These are phyloP conservation scores for Eucalyptus lansdowneana DNA, from an alignment of 345 rosid species.

Conservation along the genomic window DNA sequence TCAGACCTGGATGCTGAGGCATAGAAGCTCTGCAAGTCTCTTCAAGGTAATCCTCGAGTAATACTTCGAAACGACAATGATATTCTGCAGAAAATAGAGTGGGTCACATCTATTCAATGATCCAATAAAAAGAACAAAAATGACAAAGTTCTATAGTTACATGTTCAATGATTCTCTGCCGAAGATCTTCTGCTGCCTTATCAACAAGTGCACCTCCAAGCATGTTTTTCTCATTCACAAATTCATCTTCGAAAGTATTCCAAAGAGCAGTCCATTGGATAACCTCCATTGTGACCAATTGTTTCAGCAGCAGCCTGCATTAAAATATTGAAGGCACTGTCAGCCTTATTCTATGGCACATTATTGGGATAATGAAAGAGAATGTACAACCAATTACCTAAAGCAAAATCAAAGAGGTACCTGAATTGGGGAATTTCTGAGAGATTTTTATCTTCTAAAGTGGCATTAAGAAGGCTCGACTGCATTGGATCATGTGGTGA, in stretches of 20 bases:
- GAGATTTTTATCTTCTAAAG: constrained; percentile 75
- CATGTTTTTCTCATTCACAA: constrained; percentile 72
- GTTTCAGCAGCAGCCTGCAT: constrained; percentile 65
- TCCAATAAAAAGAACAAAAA: neutral
- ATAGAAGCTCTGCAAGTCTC: constrained; percentile 87
- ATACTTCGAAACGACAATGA: constrained; percentile 91
- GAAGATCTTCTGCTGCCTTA: constrained; percentile 93
- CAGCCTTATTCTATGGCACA: neutral
- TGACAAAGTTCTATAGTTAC: constrained; percentile 15
- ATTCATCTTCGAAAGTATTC: constrained; percentile 74
- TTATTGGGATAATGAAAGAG: neutral
- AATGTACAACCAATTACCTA: neutral
- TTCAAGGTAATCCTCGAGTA: constrained; percentile 78
- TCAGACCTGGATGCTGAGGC: constrained; percentile 66
- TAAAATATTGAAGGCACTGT: neutral
- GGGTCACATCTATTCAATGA: neutral
- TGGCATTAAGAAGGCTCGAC: constrained; percentile 74
- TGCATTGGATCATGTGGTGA: constrained; percentile 85
- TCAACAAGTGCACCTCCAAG: constrained; percentile 84
- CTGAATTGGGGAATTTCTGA: constrained; percentile 77
- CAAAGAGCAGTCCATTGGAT: constrained; percentile 94
- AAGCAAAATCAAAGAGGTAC: constrained; percentile 7
- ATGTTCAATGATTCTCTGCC: constrained; percentile 87
- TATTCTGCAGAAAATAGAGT: constrained; percentile 51
- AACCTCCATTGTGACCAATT: constrained; percentile 96